Conservation (phyloP, 2,329 filamentous ascomycete species). For the Aureobasidium sp. region DNA sequence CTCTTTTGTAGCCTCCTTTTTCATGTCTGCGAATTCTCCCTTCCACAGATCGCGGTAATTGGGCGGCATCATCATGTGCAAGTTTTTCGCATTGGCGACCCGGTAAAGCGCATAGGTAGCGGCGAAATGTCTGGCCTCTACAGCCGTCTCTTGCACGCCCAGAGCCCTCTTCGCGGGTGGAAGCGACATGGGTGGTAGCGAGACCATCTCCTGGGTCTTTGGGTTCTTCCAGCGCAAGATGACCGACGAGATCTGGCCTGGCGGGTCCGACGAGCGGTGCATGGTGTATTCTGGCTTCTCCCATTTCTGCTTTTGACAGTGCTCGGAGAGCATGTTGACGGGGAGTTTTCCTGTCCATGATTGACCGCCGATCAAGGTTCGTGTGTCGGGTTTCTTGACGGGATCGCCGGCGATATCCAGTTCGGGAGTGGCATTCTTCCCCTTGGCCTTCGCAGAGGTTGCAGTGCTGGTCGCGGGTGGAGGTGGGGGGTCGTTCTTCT, state of each 20-base stretch:
- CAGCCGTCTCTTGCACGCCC: slow-evolving; percentile 64
- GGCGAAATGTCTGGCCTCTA: slow-evolving; percentile 89
- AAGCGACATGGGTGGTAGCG: slow-evolving; percentile 72
- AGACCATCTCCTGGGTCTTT: slow-evolving; percentile 71
- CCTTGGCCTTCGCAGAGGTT: slow-evolving; percentile 23
- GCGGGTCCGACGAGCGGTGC: slow-evolving; percentile 22
- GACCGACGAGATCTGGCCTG: slow-evolving; percentile 58
- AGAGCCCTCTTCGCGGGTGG: slow-evolving; percentile 62
- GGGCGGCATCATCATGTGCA: slow-evolving; percentile 88
- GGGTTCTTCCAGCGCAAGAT: slow-evolving; percentile 63
- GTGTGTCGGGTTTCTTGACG: slow-evolving; percentile 52
- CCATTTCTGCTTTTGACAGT: slow-evolving; percentile 95
- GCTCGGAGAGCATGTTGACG: slow-evolving; percentile 84
- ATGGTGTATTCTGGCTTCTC: slow-evolving; percentile 86
- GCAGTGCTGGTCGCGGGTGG: slow-evolving; percentile 14
- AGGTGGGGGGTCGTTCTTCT: slow-evolving; percentile 21
- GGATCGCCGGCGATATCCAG: slow-evolving; percentile 22
- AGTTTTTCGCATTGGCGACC: slow-evolving; percentile 90
- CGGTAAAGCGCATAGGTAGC: slow-evolving; percentile 87
- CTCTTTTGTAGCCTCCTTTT: slow-evolving; percentile 68
- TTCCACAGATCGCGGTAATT: slow-evolving; percentile 89
- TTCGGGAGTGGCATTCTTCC: slow-evolving; percentile 20
- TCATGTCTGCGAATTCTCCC: slow-evolving; percentile 70
- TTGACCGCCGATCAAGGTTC: slow-evolving; percentile 81
- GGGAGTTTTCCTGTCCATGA: slow-evolving; percentile 98